These are phyloP conservation scores for Luffa acutangula DNA, from an alignment of 306 rosid species.

Conservation along the genomic window DNA sequence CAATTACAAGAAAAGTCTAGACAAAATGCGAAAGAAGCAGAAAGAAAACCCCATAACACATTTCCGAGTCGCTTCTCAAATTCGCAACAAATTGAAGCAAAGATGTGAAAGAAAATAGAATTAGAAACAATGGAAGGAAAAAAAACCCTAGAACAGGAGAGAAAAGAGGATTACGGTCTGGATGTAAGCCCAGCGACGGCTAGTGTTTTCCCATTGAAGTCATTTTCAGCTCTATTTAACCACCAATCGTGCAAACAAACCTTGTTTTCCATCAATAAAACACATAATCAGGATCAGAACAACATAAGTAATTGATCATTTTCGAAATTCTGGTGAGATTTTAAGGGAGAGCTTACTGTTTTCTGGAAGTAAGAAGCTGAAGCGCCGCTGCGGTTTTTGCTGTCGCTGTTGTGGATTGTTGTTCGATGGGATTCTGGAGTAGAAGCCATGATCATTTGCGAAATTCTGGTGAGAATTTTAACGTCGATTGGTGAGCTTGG, in stretches of 20 bases:
- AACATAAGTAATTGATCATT: not conserved
- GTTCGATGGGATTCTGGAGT: not conserved
- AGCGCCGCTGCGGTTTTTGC: not conserved
- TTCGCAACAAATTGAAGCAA: not conserved
- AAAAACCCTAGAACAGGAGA: constrained; percentile 15
- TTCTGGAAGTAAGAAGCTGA: not conserved
- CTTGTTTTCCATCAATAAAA: constrained; percentile 14
- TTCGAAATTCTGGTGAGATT: no score
- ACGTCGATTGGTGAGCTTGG: not conserved
- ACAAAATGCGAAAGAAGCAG: not conserved
- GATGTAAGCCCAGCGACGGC: constrained; percentile 50
- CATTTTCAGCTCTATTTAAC: constrained; percentile 28
- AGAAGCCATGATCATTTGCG: not conserved
- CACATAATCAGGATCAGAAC: not conserved
- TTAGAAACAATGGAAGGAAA: not conserved
- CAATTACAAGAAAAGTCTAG: not conserved
- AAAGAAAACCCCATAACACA: not conserved
- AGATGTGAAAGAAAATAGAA: not conserved
- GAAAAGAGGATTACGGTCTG: constrained; percentile 23
- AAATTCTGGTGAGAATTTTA: not conserved
- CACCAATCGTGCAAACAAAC: constrained; percentile 59
- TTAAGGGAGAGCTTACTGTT: not conserved
- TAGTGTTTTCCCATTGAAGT: constrained; percentile 31
- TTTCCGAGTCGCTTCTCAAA: not conserved
- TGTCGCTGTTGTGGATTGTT: not conserved